phyloP scores from a whole-genome alignment of 2,329 filamentous ascomycete genomes.

The Ceratocystis papillata region DNA sequence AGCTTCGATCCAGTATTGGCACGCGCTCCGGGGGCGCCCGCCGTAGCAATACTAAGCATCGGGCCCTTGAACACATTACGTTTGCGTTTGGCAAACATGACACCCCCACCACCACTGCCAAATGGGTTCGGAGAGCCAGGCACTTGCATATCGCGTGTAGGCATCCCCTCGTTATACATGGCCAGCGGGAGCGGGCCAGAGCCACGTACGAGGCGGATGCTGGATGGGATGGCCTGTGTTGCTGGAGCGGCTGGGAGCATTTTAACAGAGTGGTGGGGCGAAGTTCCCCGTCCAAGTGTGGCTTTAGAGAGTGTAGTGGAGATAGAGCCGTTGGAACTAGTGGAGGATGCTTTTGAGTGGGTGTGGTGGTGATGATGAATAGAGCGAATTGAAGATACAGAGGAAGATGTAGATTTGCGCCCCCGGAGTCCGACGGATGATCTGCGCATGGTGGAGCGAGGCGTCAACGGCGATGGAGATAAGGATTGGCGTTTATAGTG shows the following conservation, averaged over 20 bases:
- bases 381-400: conserved; percentile 82
- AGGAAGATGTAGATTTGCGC: conserved; percentile 91
- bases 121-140: conserved; percentile 49
- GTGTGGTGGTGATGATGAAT: conserved; percentile 78
- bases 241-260: conserved; percentile 88
- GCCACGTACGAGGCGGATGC: conserved; percentile 69
- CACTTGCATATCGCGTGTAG: conserved; percentile 33
- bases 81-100: conserved; percentile 73
- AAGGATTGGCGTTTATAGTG: conserved; percentile 64
- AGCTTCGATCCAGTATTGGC: conserved; percentile 30
- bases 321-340: conserved; percentile 68
- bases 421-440: conserved; percentile 75
- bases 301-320: conserved; percentile 58
- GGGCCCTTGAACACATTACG: conserved; percentile 74
- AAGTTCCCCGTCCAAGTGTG: conserved; percentile 52
- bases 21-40: conserved; percentile 27
- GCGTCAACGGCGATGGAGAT: conserved; percentile 78
- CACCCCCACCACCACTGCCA: conserved; percentile 38
- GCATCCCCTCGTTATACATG: conserved; percentile 50
- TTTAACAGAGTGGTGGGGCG: conserved; percentile 84
- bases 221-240: conserved; percentile 62
- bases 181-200: conserved; percentile 41
- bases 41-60: conserved; percentile 42
- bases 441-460: conserved; percentile 73
- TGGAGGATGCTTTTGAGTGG: conserved; percentile 90